phyloP scores from a whole-genome alignment of 768 basidiomycete species.

The Lactarius quietus region DNA sequence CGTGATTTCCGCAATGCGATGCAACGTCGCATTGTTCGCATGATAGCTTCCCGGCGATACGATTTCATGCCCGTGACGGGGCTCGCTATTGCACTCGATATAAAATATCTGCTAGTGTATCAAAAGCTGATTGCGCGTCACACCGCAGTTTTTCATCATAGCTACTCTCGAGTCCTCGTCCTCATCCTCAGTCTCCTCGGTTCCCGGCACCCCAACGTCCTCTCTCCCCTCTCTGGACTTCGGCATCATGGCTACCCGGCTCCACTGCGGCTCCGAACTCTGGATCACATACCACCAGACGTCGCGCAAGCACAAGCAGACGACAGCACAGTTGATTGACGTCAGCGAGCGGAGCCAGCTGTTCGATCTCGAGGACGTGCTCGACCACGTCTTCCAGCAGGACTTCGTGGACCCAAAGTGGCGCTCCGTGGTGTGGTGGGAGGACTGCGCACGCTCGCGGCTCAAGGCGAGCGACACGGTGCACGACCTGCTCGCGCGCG shows the following conservation, averaged over 20 bases:
- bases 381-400: slow-evolving; percentile 44
- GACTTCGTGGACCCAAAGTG: slow-evolving; percentile 46
- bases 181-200: background rate
- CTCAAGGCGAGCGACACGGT: slow-evolving; percentile 37
- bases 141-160: slow-evolving; percentile 7
- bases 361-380: slow-evolving; percentile 45
- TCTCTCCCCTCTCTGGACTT: slow-evolving; percentile 4
- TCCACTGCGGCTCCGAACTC: slow-evolving; percentile 34
- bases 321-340: slow-evolving; percentile 47
- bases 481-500: slow-evolving; percentile 37
- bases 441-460: slow-evolving; percentile 38
- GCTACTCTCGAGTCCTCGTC: background rate
- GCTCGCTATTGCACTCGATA: background rate
- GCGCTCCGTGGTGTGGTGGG: slow-evolving; percentile 44
- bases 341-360: slow-evolving; percentile 41
- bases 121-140: background rate
- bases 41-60: background rate
- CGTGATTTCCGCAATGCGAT: background rate
- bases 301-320: slow-evolving; percentile 41
- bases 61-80: background rate
- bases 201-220: slow-evolving; percentile 1
- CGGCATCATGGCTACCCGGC: background rate
- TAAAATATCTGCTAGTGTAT: background rate
- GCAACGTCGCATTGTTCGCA: background rate
- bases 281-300: slow-evolving; percentile 49